Base-by-base conservation (phyloP, 2,329 filamentous ascomycete genomes). In the Lachnellula subtilissima region DNA sequence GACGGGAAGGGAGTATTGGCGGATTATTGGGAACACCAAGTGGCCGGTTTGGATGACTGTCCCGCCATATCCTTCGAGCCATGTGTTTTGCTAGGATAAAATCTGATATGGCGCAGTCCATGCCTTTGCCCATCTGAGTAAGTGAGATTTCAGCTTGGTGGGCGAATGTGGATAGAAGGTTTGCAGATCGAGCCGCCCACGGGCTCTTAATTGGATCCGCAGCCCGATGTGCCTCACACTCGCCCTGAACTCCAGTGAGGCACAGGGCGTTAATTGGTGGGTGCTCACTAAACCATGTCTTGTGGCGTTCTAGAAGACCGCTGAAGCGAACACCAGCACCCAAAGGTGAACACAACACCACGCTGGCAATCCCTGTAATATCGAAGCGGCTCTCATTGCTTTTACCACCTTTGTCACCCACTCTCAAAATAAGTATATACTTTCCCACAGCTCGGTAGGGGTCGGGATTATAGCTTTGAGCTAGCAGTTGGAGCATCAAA, bases 371-470 rank as follows among this genome's bases (percentile, higher is more conserved):
- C 25, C 52, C 53, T 46, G 45, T 48, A 50, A 22, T 39, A 39
- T 50, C 48, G 39, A 56, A 58, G 60, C 61, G 60, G 56, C 58
- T 64, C 61, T 57, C 53, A 5, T 43, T 52, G 7, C 37, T 47
- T 32, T 39, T 22, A 52, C 4, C 58, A 57, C 56, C 57, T 47
- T 55, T 49, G 60, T 62, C 62, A 61, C 65, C 50, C 58, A 55
- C 43, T 39, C 37, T 47, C 47, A 32, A 45, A 50, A 32, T 32
- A 32, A 51, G 56, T 47, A 55, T 28, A 52, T 6, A 52, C 23
- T 7, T 17, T 17, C n/a, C 17, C n/a, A 57, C 64, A 68, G 65
- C 65, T 67, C 32, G 59, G 63, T 67, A 67, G 64, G 66, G 66
- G 61, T 67, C 59, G 57, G 47, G 45, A 7, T 28, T 9, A 46